Evolutionary conservation across 1,284 basidiomycete genomes (phyloP), one percentile per base, ranked within the genome.

Genomic region (Cutaneotrichosporon sp.): DNA sequence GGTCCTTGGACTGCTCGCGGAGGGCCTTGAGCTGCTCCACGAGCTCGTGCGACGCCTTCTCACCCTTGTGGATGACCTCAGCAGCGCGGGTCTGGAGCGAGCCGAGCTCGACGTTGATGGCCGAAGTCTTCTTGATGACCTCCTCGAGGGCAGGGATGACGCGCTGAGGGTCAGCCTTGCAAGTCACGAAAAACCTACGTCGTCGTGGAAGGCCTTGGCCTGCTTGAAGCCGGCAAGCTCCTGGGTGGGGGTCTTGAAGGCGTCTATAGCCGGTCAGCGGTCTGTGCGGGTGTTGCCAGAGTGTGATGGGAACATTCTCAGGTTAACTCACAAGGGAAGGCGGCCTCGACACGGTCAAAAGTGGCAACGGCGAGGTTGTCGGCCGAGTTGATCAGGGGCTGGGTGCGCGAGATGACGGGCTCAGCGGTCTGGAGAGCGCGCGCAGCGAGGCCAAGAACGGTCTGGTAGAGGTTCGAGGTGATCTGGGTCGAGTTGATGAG

Each of bases 231-330:
- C 76, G 52, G 78, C 63, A 47, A 81, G 70, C 51, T 81, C 79
- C 62, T 76, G 67, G 62, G 80, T 78, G 31, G 76, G 76, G 64
- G 77, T 79, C 73, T 76, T 79, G 78, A 81, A 81, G 22, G 79
- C 71, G 73, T 78, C 76, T 78, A 34, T 53, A 34, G 57, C 32
- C 47, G 46, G 38, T 59, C 49, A 51, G 34, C 21, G 31, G 42
- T 56, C 46, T 31, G 60, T 51, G 46, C 57, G 42, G 14, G 22
- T 13, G 21, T 21, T 2, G 3, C 26, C 26, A 26, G 38, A 8
- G 59, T 21, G n/a, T 0, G 38, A 46, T 34, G 34, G 34, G 34
- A 22, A 6, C 32, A n/a, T n/a, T n/a, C n/a, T n/a, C n/a, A n/a
- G 58, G n/a, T 11, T 22, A 18, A 70, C 77, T 67, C 40, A 79